Percentiles rank a stretch among this genome's conserved stretches.
Conservation (phyloP, 768 basidiomycete species). For the Kwoniella heveanensis region DNA sequence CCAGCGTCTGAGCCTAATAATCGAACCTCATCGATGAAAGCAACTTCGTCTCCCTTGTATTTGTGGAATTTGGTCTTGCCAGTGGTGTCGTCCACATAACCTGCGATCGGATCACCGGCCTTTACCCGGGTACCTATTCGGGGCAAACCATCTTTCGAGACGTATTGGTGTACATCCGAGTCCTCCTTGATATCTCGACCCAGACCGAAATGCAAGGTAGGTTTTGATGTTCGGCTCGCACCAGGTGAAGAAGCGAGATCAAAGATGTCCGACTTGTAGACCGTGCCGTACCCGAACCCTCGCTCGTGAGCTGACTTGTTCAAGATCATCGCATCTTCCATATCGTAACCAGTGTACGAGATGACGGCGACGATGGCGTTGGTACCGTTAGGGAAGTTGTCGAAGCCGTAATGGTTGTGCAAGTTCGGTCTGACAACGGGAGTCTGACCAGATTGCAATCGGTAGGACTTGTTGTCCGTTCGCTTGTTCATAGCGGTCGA, state of each 20-base stretch:
- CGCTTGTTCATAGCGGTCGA: constrained; percentile 86
- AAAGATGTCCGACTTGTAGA: constrained; percentile 91
- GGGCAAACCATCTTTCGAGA: constrained; percentile 85
- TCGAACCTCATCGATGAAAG: constrained; percentile 86
- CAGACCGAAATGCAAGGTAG: constrained; percentile 85
- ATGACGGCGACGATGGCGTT: constrained; percentile 99
- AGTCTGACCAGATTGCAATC: constrained; percentile 90
- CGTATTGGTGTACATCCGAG: constrained; percentile 58
- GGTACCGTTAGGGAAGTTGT: constrained; percentile 95
- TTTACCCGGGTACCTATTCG: constrained; percentile 69
- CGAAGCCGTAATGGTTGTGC: constrained; percentile 95
- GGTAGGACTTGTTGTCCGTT: constrained; percentile 98
- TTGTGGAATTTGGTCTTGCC: constrained; percentile 81
- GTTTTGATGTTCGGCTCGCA: constrained; percentile 62
- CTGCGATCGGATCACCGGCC: constrained; percentile 78
- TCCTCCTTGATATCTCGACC: constrained; percentile 68
- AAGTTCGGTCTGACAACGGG: constrained; percentile 89
- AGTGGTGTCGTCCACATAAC: constrained; percentile 82
- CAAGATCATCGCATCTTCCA: constrained; percentile 99
- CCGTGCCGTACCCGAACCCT: constrained; percentile 92
- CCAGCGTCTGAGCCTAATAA: constrained; percentile 86
- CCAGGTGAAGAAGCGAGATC: constrained; percentile 82
- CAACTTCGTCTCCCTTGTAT: constrained; percentile 94
- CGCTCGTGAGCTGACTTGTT: constrained; percentile 99
- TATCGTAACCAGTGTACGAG: constrained; percentile 99